Base-by-base conservation (phyloP, 345 rosid genomes). In the Gossypium raimondii region DNA sequence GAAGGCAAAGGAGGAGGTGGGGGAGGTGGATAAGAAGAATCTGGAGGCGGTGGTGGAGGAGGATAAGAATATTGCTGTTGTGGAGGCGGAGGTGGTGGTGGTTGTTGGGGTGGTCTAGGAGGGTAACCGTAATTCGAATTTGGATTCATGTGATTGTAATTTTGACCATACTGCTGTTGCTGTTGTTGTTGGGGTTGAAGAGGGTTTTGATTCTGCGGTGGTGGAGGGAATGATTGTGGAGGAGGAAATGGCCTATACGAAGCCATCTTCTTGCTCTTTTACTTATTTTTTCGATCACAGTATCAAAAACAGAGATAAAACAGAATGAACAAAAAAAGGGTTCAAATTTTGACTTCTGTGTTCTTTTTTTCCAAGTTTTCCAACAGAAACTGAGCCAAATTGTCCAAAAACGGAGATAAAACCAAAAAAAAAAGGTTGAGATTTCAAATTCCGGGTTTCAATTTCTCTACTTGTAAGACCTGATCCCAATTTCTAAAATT, bases 61-160 rank as follows among this genome's bases (percentile, higher is more conserved):
- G 84, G 91, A 78, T 86, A 94, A 1, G 89, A 78, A 75, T 89
- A 94, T 56, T 89, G 93, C 47, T 89, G 90, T 22, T 86, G 84
- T 1, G 87, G 80, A 22, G 85, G 90, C 2, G 86, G 93, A 6
- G 85, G 94, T 2, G 87, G 87, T 2, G 78, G 83, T 4, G 76
- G 87, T 16, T 86, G 85, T 1, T 81, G 87, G 18, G 80, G 78
- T 9, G 80, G 78, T 16, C 60, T 50, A 52, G 81, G 77, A 59
- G 81, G 80, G 72, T 81, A 77, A 29, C 70, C 84, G 66, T 79
- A 70, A 61, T 73, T 74, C 2, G 81, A 72, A 60, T 79, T 79
- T 2, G 67, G 81, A 47, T 27, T 72, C 74, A 82, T 74, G 59
- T 78, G 79, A 51, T 63, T 71, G 70, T 86, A 79, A 24, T 17